Conservation (phyloP, 148 eudicot species). For the Cornus controversa region DNA sequence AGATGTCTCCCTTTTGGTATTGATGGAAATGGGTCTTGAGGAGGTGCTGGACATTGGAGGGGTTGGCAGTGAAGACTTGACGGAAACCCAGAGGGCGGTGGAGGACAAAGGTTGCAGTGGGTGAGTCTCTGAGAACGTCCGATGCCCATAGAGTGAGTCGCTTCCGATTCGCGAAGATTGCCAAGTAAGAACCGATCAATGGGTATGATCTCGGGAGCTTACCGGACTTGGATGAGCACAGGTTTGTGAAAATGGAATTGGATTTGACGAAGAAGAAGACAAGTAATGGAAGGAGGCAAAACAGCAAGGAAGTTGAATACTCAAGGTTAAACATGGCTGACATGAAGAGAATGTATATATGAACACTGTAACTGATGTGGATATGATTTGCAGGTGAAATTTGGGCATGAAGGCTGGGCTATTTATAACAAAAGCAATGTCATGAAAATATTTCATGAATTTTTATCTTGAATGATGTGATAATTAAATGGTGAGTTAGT, state of each 20-base stretch:
- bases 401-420: neutral
- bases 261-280: neutral
- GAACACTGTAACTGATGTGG: too few species aligned
- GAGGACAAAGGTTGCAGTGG: slow-evolving; percentile 26
- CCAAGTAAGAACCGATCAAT: slow-evolving; percentile 27
- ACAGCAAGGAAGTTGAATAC: slow-evolving; percentile 2
- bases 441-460: too few species aligned
- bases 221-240: neutral
- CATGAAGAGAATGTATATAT: too few species aligned
- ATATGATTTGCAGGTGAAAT: neutral
- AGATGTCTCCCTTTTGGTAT: slow-evolving; percentile 29
- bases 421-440: too few species aligned
- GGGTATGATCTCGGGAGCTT: slow-evolving; percentile 34
- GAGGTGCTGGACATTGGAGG: slow-evolving; percentile 34
- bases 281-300: slow-evolving; percentile 4
- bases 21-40: slow-evolving; percentile 29
- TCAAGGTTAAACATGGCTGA: neutral
- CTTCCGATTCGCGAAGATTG: slow-evolving; percentile 18
- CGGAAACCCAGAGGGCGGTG: slow-evolving; percentile 33
- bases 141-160: slow-evolving; percentile 30
- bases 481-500: too few species aligned
- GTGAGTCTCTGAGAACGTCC: slow-evolving; percentile 17
- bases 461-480: too few species aligned
- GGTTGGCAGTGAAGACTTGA: slow-evolving; percentile 30
- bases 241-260: slow-evolving; percentile 6